Percentiles rank a stretch among this genome's conserved stretches.
These are phyloP conservation scores for Actinomortierella ambigua DNA, from an alignment of 371 early-diverging fungal species.

Conservation along the genomic window DNA sequence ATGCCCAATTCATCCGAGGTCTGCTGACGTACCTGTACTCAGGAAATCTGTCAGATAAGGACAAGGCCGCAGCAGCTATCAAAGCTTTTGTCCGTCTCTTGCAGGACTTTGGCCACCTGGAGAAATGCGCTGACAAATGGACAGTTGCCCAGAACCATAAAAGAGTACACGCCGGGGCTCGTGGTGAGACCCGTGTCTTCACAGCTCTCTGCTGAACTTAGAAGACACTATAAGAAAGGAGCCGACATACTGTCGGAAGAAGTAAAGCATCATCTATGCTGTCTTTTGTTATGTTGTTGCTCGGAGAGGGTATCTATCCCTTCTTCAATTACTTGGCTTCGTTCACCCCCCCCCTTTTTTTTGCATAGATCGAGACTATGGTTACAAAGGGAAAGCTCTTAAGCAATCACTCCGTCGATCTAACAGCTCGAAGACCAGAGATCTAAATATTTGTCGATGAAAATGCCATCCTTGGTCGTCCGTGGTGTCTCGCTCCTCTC, in stretches of 20 bases:
- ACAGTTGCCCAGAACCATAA: no score
- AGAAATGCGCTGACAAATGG: constrained; percentile 4
- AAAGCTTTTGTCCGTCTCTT: constrained; percentile 11
- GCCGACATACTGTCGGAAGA: constrained; percentile 4
- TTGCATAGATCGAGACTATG: constrained; percentile 8
- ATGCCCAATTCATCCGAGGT: constrained; percentile 5
- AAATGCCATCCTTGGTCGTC: constrained; percentile 5
- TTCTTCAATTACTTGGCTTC: background rate
- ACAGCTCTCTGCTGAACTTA: constrained; percentile 18
- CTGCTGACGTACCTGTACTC: constrained; percentile 16
- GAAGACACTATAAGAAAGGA: constrained; percentile 11
- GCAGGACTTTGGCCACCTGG: constrained; percentile 6
- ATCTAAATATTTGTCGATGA: constrained; percentile 10
- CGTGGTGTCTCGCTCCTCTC: constrained; percentile 11
- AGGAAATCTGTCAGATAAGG: constrained; percentile 4
- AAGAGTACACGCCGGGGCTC: constrained; percentile 5
- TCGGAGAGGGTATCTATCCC: constrained; percentile 1
- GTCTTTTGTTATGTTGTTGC: constrained; percentile 1
- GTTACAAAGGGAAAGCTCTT: constrained; percentile 5
- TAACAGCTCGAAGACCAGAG: constrained; percentile 6
- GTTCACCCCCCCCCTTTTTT: background rate
- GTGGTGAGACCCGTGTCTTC: constrained; percentile 13
- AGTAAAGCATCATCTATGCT: constrained; percentile 5
- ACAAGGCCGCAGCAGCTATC: background rate
- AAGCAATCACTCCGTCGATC: background rate